Base-by-base conservation (phyloP, 495 filamentous ascomycete genomes). In the Penicillium taxi region DNA sequence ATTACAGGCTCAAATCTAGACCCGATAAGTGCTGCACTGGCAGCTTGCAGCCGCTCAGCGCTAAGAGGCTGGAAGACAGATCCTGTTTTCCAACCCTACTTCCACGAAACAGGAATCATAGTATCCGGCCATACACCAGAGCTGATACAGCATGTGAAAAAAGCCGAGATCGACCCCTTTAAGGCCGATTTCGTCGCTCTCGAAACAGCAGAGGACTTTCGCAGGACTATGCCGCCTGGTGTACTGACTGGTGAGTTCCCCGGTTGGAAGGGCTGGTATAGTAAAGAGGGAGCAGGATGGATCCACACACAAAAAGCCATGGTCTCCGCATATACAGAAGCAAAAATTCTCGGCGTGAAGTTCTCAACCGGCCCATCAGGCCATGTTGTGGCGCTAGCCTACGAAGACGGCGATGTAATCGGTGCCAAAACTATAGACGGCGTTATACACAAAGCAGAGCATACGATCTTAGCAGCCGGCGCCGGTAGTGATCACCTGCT, bases 31-130 rank as follows among this genome's bases (percentile, higher is more conserved):
- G 45, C 63, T 19, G 63, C 59, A 19, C 58, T 60, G 30, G 42
- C 57, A 19, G 57, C 51, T 26, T 61, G 61, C 32, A 53, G 54
- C 17, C 48, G 53, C 18, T 48, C 63, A 4, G 61, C 69, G 9
- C 53, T 65, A 17, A 45, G 61, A 9, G 67, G 53, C 11, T 75
- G 72, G 72, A 56, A 53, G 14, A 56, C 56, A 4, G 72, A 76
- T 35, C 57, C 64, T 1, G 41, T 76, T 1, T 74, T 66, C 36
- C 53, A 53, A 15, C 60, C 63, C 0, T 70, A 61, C 38, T 76
- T 74, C 50, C 72, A 75, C 23, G 54, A 61, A 17, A 66, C 58
- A 0, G 73, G 72, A 1, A 62, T 70, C 17, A 62, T 75, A 13
- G 52, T 68, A 11, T 55, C 70, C 9, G 69, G 58, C 0, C 53